Conservation (phyloP, 1,139 yeast genomes). For the Geotrichum klebahnii region DNA sequence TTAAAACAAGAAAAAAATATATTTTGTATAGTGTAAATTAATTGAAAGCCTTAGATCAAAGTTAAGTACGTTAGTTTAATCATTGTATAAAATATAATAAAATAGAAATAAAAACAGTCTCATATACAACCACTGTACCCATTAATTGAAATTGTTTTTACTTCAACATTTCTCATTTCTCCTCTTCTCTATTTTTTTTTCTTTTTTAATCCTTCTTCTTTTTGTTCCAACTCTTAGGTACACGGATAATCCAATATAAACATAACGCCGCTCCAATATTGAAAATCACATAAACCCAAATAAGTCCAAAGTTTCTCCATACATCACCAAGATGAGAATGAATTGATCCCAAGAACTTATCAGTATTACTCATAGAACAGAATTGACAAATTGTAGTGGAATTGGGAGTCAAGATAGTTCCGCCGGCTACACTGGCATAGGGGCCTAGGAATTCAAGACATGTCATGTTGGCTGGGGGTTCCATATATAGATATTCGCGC, state of each 20-base stretch:
- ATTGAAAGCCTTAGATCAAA: too few relatives aligned
- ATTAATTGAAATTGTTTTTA: neutral
- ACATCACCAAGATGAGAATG: conserved; percentile 47
- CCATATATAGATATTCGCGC: conserved; percentile 50
- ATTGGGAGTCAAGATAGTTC: conserved; percentile 53
- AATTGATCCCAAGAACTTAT: conserved; percentile 48
- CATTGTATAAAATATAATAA: too few relatives aligned
- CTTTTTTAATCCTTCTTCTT: conserved; percentile 28
- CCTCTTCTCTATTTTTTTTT: neutral
- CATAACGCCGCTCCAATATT: conserved; percentile 51
- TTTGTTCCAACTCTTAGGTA: conserved; percentile 45
- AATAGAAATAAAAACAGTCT: too few relatives aligned
- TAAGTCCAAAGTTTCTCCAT: conserved; percentile 60
- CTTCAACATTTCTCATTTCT: neutral
- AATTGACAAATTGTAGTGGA: conserved; percentile 55
- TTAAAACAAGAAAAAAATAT: too few relatives aligned
- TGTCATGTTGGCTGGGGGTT: conserved; percentile 57
- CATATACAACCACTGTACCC: neutral
- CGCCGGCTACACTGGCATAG: conserved; percentile 44
- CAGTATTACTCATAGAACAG: conserved; percentile 54
- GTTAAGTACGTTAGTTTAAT: too few relatives aligned
- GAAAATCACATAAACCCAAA: conserved; percentile 49
- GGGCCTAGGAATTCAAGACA: conserved; percentile 52
- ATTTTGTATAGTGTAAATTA: too few relatives aligned
- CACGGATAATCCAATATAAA: conserved; percentile 75